Conservation (phyloP, 805 yeast genomes). For the Myxozyma vanderwaltii region DNA sequence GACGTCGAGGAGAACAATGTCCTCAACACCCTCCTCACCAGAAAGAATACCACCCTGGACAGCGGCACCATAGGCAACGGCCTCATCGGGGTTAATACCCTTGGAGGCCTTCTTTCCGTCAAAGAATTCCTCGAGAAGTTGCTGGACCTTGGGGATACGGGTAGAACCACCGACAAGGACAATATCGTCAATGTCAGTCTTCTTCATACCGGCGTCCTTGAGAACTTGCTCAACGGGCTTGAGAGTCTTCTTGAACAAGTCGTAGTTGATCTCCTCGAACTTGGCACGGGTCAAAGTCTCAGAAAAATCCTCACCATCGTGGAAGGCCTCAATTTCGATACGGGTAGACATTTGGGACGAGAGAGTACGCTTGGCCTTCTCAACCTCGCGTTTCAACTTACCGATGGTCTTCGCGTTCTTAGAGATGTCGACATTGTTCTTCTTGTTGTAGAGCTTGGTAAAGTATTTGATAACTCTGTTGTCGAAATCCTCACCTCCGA, state of each 20-base stretch:
- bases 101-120: constrained; percentile 95
- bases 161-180: constrained; percentile 99
- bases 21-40: constrained; percentile 93
- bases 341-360: constrained; percentile 95
- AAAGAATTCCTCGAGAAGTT: constrained; percentile 84
- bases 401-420: constrained; percentile 84
- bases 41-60: constrained; percentile 97
- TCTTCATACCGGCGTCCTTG: constrained; percentile 87
- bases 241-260: constrained; percentile 88
- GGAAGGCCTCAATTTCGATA: constrained; percentile 93
- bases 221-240: constrained; percentile 96
- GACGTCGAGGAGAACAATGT: constrained; percentile 89
- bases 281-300: constrained; percentile 96
- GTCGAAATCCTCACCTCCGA: constrained; percentile 99
- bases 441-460: constrained; percentile 93
- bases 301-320: constrained; percentile 92
- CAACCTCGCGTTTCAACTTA: constrained; percentile 95
- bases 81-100: constrained; percentile 99
- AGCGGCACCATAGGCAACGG: constrained; percentile 99
- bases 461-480: constrained; percentile 93
- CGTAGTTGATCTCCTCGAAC: constrained; percentile 94
- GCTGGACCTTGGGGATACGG: constrained; percentile 97
- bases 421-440: constrained; percentile 80
- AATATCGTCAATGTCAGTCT: constrained; percentile 87
- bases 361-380: constrained; percentile 95